Evolutionary conservation across 345 rosid species (phyloP), one percentile per base, ranked within the genome.

Genomic region (Arabidopsis suecica): DNA sequence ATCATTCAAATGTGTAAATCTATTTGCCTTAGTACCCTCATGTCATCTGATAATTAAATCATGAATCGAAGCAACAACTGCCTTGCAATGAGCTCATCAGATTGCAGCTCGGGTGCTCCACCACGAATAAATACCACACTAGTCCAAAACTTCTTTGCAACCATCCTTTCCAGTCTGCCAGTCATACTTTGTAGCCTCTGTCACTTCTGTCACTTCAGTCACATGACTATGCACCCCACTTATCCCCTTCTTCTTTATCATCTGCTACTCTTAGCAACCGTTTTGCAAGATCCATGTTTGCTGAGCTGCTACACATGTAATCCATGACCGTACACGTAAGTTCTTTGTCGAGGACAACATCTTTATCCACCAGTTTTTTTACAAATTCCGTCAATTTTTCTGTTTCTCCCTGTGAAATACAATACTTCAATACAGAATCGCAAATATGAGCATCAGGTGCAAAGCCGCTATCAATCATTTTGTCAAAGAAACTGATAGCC

Each of bases 361-460:
- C 84, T 77, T 45, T 73, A 63, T 83, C 88, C 9, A 81, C 85
- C 88, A 90, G 81, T 47, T 81, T 76, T 47, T 56, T 81, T 22
- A 87, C 80, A 79, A 90, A 67, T 44, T 75, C 81, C 32, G 73
- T 77, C 73, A 84, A 72, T 61, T 84, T 87, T n/a, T 81, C 86
- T 12, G 79, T 65, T 63, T 87, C 85, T 32, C 85, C 90, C 58
- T 70, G 73, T 32, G 75, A 72, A 60, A 81, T 61, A 54, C 83
- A 80, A 65, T 82, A 82, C 82, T 81, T 88, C 78, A 90, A 69
- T 67, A 90, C 83, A 49, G 87, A 87, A 73, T 90, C 91, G 74
- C 77, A 83, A 30, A 83, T 76, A 69, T 61, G 56, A 33, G 70
- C 71, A 66, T 77, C 82, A 20, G 93, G 88, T 72, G 50, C 76